These are phyloP conservation scores for Cnidoscolus chayamansa DNA, from an alignment of 441 rosid genomes.

Conservation along the genomic window DNA sequence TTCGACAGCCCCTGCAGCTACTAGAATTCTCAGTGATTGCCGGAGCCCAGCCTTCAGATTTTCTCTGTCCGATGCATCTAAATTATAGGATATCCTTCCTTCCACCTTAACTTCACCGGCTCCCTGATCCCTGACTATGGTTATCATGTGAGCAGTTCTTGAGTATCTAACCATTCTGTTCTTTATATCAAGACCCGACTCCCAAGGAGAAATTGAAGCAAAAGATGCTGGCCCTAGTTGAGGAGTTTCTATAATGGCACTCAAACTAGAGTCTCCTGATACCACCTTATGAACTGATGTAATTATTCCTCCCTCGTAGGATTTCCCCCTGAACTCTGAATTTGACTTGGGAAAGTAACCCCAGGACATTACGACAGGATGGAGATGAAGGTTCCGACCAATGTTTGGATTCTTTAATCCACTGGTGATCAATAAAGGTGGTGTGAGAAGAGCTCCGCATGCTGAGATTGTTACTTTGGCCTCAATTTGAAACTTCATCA, in stretches of 20 bases:
- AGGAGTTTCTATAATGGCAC: constrained; percentile 82
- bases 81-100: constrained; percentile 48
- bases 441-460: constrained; percentile 75
- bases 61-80: constrained; percentile 46
- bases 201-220: constrained; percentile 59
- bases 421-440: constrained; percentile 73
- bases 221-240: constrained; percentile 56
- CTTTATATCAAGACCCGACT: constrained; percentile 65
- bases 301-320: constrained; percentile 81
- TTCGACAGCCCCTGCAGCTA: constrained; percentile 91
- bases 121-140: constrained; percentile 59
- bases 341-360: constrained; percentile 79
- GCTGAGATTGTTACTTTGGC: constrained; percentile 77
- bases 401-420: constrained; percentile 69
- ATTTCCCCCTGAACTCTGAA: constrained; percentile 48
- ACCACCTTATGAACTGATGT: constrained; percentile 61
- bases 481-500: constrained; percentile 51
- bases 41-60: constrained; percentile 58
- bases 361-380: constrained; percentile 81
- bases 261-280: constrained; percentile 35
- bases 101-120: constrained; percentile 56
- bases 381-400: constrained; percentile 74
- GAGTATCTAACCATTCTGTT: constrained; percentile 57
- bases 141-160: constrained; percentile 63
- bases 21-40: constrained; percentile 62